Conservation (phyloP, 176 grass and related monocot species). For the Hyparrhenia diplandra region DNA sequence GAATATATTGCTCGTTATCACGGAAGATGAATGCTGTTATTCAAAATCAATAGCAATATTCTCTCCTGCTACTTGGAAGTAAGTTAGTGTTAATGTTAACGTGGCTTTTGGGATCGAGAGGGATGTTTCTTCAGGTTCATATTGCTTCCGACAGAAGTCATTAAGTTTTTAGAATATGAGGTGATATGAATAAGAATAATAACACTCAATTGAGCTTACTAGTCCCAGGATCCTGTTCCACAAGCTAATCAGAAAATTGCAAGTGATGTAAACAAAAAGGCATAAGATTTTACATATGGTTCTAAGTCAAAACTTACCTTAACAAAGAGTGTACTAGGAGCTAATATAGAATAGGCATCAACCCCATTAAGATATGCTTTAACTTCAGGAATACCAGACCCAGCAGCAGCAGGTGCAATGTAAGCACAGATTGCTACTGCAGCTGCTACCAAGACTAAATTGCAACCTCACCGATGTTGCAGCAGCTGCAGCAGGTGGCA, state of each 20-base stretch:
- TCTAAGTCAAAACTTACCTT: constrained; percentile 48
- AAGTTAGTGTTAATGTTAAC: too few relatives aligned
- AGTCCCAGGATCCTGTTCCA: background rate
- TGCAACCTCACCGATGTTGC: too few relatives aligned
- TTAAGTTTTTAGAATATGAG: background rate
- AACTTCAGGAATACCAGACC: constrained; percentile 95
- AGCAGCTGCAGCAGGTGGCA: too few relatives aligned
- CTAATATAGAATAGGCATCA: constrained; percentile 79
- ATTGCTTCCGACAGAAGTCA: background rate
- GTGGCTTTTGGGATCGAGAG: too few relatives aligned
- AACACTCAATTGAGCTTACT: background rate
- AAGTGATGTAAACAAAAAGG: constrained; percentile 1
- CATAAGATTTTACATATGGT: background rate
- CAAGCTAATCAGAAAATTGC: background rate
- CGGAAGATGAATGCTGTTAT: background rate
- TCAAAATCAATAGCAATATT: background rate
- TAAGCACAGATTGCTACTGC: constrained; percentile 86
- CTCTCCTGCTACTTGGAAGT: background rate
- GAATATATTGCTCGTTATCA: background rate
- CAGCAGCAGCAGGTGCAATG: constrained; percentile 88
- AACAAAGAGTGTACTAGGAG: constrained; percentile 82
- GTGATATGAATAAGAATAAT: background rate
- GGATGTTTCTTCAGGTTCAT: constrained; percentile 17
- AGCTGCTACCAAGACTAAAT: constrained; percentile 53
- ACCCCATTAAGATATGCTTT: constrained; percentile 99